Evolutionary conservation across 345 rosid genomes (phyloP), one percentile per base, ranked within the genome.

Genomic region (Salix viminalis): DNA sequence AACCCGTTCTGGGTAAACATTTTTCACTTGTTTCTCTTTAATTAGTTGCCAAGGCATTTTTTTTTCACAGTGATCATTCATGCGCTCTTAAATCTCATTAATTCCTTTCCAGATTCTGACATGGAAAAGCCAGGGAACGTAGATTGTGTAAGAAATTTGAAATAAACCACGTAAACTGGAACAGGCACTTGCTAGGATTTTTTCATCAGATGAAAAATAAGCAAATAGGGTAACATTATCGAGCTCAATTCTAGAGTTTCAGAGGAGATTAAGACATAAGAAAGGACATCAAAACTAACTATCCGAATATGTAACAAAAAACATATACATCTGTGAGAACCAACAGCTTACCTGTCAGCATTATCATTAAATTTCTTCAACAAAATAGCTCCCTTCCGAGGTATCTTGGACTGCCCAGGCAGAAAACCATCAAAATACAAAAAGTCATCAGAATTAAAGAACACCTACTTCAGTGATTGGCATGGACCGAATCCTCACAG

Each of bases 401-500:
- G 90, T 76, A 77, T 83, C 86, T 96, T 96, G 4, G 96, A 90
- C 99, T 96, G 86, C 72, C 60, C 61, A 80, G 74, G 64, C 30
- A 65, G 77, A 16, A 37, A 74, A 76, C 5, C 36, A 24, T 6
- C 50, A 70, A 77, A n/a, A 44, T 60, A 80, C 46, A 21, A 69
- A 68, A 13, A 70, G 74, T 58, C 34, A 50, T 58, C 50, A 72
- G 1, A 48, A 75, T 16, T 21, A 69, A 19, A 79, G 54, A 4
- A 76, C 26, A 88, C 98, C 87, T 78, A 96, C 99, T 79, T 96
- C 97, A 23, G 82, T 76, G 41, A 92, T 79, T 0, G 99, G 98
- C 26, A 96, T 91, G 1, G 98, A 96, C 19, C 99, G 95, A 61
- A 96, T 91, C 85, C 98, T 92, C 52, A 89, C 87, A 10, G 99